Conservation (phyloP, 2,329 filamentous ascomycete genomes). For the Phyllosticta citrichinensis region DNA sequence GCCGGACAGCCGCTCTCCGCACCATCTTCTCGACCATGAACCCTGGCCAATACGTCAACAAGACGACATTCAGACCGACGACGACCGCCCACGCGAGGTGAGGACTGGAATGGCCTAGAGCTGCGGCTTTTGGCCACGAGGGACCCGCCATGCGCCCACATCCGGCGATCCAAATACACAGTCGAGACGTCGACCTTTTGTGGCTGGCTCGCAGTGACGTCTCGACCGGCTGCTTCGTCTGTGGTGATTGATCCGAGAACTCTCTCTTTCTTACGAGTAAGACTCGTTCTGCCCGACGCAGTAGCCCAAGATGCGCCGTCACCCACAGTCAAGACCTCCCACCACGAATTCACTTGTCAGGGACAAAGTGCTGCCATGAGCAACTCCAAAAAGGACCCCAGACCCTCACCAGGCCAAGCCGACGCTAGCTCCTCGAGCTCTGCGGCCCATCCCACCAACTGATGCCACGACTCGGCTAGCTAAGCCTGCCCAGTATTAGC, state of each 20-base stretch:
- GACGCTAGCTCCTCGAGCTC: background rate
- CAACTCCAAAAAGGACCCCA: background rate
- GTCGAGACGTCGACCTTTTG: background rate
- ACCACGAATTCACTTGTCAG: background rate
- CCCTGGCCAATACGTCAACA: background rate
- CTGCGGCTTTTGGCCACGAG: background rate
- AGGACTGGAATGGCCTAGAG: background rate
- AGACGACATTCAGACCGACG: background rate
- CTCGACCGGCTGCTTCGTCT: background rate
- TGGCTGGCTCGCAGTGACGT: background rate
- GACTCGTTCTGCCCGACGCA: too few species aligned
- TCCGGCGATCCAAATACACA: background rate
- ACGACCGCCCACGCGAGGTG: background rate
- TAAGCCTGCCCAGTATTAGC: background rate
- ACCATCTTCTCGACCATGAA: background rate
- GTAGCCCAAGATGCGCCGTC: too few species aligned
- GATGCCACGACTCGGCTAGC: background rate
- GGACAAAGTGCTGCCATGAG: background rate
- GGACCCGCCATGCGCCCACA: background rate
- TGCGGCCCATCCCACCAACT: background rate
- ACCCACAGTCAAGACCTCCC: too few species aligned
- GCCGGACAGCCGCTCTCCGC: background rate
- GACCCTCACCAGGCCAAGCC: background rate
- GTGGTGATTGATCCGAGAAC: too few species aligned
- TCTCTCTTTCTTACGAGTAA: too few species aligned